Percentiles rank a stretch among this genome's conserved stretches.
Conservation (phyloP, 2,329 filamentous ascomycete species). For the Fusarium sp. region DNA sequence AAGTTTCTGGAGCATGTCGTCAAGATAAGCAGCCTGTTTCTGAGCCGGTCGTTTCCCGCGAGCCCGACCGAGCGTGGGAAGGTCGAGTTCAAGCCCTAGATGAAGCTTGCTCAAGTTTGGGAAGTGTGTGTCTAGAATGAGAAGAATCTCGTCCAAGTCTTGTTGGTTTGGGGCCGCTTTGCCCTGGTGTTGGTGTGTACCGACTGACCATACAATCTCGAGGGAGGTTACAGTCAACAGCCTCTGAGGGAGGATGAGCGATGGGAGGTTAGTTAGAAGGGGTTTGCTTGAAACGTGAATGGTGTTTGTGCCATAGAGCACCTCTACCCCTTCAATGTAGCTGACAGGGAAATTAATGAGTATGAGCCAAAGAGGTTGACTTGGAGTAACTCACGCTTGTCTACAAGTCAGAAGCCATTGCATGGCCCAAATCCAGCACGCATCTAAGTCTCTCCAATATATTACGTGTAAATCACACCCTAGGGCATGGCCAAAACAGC, state of each 20-base stretch:
- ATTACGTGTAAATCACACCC: no score
- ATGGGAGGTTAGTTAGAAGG: not conserved
- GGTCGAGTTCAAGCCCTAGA: no score
- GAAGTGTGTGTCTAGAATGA: not conserved
- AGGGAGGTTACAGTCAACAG: not conserved
- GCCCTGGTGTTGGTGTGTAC: not conserved
- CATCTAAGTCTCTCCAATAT: not conserved
- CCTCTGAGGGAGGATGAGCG: not conserved
- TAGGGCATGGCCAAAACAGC: not conserved
- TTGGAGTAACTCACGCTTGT: slow-evolving; percentile 1
- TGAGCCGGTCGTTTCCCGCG: no score
- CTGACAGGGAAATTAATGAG: not conserved
- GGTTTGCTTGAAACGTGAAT: slow-evolving; percentile 5
- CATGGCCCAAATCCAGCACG: slow-evolving; percentile 9
- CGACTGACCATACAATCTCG: not conserved
- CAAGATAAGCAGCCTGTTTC: no score
- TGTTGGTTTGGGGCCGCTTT: not conserved
- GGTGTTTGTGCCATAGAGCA: slow-evolving; percentile 7
- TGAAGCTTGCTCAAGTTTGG: no score
- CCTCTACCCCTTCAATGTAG: not conserved
- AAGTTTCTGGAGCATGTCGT: no score
- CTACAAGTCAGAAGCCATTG: slow-evolving; percentile 5
- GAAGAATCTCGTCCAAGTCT: not conserved
- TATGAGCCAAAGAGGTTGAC: not conserved
- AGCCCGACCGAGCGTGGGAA: no score